phyloP scores from a whole-genome alignment of 2,329 filamentous ascomycete genomes.

The Cladophialophora immunda region DNA sequence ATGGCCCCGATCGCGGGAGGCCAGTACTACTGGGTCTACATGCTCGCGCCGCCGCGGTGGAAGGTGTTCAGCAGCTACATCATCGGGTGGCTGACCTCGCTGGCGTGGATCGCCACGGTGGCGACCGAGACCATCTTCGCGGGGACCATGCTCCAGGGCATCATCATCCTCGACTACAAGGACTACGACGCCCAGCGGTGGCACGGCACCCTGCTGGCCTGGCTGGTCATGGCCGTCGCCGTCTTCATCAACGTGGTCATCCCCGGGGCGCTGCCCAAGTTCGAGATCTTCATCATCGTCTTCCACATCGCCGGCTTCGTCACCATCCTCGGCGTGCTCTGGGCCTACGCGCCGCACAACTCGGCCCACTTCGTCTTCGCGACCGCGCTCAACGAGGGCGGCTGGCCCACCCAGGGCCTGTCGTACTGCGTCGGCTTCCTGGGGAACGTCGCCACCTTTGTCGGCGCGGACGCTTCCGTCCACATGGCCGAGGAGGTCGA shows the following conservation, averaged over 20 bases:
- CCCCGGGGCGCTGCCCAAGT: conserved; percentile 51
- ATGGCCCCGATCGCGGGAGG: conserved; percentile 58
- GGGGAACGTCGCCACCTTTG: conserved; percentile 48
- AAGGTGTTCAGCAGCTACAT: conserved; percentile 55
- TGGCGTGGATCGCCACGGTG: conserved; percentile 55
- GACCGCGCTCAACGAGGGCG: conserved; percentile 46
- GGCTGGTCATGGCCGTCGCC: conserved; percentile 48
- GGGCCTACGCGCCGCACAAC: conserved; percentile 44
- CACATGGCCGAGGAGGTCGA: conserved; percentile 44
- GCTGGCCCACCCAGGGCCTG: conserved; percentile 46
- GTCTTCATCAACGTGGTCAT: conserved; percentile 55
- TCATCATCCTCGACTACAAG: conserved; percentile 50
- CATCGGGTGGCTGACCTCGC: conserved; percentile 53
- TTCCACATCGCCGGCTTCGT: conserved; percentile 59
- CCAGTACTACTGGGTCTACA: conserved; percentile 59
- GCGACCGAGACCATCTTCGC: conserved; percentile 54
- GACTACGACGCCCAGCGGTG: conserved; percentile 47
- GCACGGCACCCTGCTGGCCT: conserved; percentile 53
- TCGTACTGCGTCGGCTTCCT: conserved; percentile 48
- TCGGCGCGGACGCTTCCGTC: conserved; percentile 43
- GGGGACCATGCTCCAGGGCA: conserved; percentile 53
- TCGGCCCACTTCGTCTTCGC: conserved; percentile 46
- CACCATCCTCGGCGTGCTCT: conserved; percentile 50
- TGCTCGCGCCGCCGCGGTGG: conserved; percentile 53
- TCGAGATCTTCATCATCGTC: conserved; percentile 54